phyloP scores from a whole-genome alignment of 1,284 basidiomycete species.

The Malassezia cuniculi region DNA sequence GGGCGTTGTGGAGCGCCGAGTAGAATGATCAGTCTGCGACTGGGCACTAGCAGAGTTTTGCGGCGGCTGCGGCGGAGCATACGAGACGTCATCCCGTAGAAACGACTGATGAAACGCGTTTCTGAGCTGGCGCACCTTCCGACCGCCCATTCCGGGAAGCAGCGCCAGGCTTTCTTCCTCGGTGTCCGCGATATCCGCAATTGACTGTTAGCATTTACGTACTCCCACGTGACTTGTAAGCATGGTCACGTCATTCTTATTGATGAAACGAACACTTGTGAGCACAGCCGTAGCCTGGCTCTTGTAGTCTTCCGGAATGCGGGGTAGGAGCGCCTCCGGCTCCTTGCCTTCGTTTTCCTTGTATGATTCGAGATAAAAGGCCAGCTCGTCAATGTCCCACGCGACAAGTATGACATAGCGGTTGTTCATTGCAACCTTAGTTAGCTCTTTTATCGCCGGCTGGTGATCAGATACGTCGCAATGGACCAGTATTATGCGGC shows the following conservation, averaged over 20 bases:
- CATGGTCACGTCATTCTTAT: conserved; percentile 93
- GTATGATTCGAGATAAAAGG: conserved; percentile 74
- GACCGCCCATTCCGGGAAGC: conserved; percentile 83
- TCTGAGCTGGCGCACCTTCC: conserved; percentile 63
- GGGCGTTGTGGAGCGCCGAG: neutral
- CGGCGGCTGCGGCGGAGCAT: neutral
- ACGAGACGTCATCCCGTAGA: no score
- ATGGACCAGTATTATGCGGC: conserved; percentile 74
- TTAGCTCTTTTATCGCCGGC: conserved; percentile 77
- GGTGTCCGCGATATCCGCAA: conserved; percentile 12
- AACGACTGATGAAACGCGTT: conserved; percentile 51
- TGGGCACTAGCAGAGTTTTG: no score
- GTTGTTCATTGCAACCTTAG: conserved; percentile 67
- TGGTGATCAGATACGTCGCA: conserved; percentile 89
- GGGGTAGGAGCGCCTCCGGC: conserved; percentile 84
- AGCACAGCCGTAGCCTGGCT: conserved; percentile 70
- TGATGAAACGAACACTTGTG: conserved; percentile 81
- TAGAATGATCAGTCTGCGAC: neutral
- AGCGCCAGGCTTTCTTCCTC: conserved; percentile 60
- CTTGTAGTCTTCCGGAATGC: conserved; percentile 72
- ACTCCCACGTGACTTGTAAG: conserved; percentile 84
- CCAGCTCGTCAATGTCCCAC: conserved; percentile 83
- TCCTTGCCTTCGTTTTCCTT: conserved; percentile 88
- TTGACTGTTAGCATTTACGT: conserved; percentile 48
- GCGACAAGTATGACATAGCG: conserved; percentile 80